Conservation (phyloP, 2,329 filamentous ascomycete genomes). For the Calonectria henricotiae region DNA sequence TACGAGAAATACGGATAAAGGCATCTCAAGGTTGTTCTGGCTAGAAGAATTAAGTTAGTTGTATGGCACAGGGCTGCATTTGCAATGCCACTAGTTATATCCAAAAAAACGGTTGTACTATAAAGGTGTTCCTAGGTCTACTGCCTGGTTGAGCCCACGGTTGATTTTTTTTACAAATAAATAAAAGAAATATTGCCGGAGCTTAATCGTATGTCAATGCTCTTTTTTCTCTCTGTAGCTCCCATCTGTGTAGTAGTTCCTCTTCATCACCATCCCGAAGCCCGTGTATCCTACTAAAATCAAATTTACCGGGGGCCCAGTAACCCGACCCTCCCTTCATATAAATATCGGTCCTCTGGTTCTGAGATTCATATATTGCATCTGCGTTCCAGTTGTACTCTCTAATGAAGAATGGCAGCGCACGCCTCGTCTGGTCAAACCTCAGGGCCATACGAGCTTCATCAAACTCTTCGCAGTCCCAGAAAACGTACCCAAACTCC, state of each 20-base stretch:
- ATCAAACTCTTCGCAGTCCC: not conserved
- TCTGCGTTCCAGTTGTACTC: not conserved
- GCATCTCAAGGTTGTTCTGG: too few relatives aligned
- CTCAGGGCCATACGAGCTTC: not conserved
- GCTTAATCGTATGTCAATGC: too few relatives aligned
- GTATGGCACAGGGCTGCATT: too few relatives aligned
- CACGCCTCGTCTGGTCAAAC: not conserved
- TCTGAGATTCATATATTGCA: not conserved
- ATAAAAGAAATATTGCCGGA: too few relatives aligned
- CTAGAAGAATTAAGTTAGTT: too few relatives aligned
- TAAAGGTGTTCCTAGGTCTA: too few relatives aligned
- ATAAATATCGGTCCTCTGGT: not conserved
- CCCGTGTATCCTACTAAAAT: slow-evolving; percentile 3
- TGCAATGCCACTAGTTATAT: too few relatives aligned
- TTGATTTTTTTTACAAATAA: too few relatives aligned
- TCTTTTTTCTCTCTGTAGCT: not conserved
- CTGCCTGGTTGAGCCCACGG: too few relatives aligned
- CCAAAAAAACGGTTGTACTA: too few relatives aligned
- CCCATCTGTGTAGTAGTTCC: not conserved
- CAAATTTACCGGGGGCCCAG: slow-evolving; percentile 7
- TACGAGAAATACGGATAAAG: too few relatives aligned
- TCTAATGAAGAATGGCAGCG: not conserved
- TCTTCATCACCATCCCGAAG: not conserved
- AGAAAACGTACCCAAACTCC: not conserved
- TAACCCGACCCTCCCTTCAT: not conserved